These are phyloP conservation scores for Suhomyces kilbournensis DNA, from an alignment of 805 yeast species.

Conservation along the genomic window DNA sequence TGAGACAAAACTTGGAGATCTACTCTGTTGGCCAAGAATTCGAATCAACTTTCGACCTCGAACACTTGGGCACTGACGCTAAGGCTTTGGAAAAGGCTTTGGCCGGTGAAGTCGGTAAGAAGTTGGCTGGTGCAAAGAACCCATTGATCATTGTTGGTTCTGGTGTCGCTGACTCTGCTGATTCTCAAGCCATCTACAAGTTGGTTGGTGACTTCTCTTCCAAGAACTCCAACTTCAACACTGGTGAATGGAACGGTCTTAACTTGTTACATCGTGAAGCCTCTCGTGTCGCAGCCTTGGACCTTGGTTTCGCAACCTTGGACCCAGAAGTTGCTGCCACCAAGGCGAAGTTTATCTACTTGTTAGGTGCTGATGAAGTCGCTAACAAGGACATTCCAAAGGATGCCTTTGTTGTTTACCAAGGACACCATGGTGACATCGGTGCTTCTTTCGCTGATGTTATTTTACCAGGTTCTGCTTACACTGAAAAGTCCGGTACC, in stretches of 20 bases:
- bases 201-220: conserved; percentile 59
- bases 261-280: conserved; percentile 82
- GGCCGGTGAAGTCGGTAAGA: conserved; percentile 65
- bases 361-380: conserved; percentile 83
- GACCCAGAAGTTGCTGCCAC: conserved; percentile 45
- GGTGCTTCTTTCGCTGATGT: conserved; percentile 91
- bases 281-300: conserved; percentile 83
- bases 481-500: conserved; percentile 82
- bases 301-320: conserved; percentile 67
- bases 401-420: conserved; percentile 85
- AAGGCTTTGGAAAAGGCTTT: conserved; percentile 58
- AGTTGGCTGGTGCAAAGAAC: conserved; percentile 59
- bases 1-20: conserved; percentile 62
- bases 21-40: conserved; percentile 73
- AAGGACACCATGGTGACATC: conserved; percentile 88
- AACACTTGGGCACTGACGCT: conserved; percentile 61
- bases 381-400: conserved; percentile 65
- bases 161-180: conserved; percentile 66
- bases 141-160: conserved; percentile 83
- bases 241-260: conserved; percentile 77
- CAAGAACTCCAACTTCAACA: conserved; percentile 56
- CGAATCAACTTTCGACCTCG: conserved; percentile 69
- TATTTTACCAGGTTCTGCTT: conserved; percentile 81
- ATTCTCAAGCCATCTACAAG: conserved; percentile 59
- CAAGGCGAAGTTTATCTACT: conserved; percentile 71